phyloP scores from a whole-genome alignment of 2,329 filamentous ascomycete species.

The Diaporthe aspalathi region DNA sequence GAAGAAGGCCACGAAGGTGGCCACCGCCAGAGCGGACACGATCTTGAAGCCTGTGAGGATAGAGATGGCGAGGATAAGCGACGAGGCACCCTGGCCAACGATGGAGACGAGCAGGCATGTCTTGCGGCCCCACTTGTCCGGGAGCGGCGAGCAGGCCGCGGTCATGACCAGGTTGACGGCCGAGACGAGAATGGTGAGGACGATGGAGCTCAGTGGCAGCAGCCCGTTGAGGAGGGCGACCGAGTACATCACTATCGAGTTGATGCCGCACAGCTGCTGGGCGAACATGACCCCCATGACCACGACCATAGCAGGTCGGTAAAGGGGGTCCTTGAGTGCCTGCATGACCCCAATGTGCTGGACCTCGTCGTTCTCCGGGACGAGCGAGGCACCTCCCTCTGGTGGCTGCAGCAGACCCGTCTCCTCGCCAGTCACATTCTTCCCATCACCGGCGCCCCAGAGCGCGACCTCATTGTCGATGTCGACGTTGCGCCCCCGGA shows the following conservation, averaged over 20 bases:
- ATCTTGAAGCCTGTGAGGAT: constrained; percentile 79
- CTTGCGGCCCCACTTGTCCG: constrained; percentile 90
- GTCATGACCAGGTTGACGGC: constrained; percentile 88
- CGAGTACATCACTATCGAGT: constrained; percentile 98
- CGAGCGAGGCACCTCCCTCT: constrained; percentile 39
- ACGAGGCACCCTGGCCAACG: constrained; percentile 83
- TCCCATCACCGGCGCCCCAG: constrained; percentile 61
- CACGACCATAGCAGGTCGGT: constrained; percentile 80
- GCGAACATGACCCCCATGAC: constrained; percentile 92
- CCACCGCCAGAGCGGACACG: constrained; percentile 82
- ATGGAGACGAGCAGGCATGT: constrained; percentile 85
- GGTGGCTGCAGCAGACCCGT: constrained; percentile 71
- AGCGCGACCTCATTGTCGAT: constrained; percentile 78
- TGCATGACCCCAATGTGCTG: constrained; percentile 69
- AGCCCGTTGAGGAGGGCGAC: constrained; percentile 87
- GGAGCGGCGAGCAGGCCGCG: constrained; percentile 81
- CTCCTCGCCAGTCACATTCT: constrained; percentile 81
- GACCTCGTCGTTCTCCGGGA: constrained; percentile 39
- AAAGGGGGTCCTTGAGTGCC: constrained; percentile 74
- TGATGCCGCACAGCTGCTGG: constrained; percentile 94
- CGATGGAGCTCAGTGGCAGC: constrained; percentile 81
- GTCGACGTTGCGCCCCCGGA: constrained; percentile 76
- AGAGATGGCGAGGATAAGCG: constrained; percentile 81
- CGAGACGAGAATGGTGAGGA: constrained; percentile 90
- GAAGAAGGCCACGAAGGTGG: constrained; percentile 90